Base-by-base conservation (phyloP, 2,329 filamentous ascomycete species). In the Thermothelomyces thermophilus region DNA sequence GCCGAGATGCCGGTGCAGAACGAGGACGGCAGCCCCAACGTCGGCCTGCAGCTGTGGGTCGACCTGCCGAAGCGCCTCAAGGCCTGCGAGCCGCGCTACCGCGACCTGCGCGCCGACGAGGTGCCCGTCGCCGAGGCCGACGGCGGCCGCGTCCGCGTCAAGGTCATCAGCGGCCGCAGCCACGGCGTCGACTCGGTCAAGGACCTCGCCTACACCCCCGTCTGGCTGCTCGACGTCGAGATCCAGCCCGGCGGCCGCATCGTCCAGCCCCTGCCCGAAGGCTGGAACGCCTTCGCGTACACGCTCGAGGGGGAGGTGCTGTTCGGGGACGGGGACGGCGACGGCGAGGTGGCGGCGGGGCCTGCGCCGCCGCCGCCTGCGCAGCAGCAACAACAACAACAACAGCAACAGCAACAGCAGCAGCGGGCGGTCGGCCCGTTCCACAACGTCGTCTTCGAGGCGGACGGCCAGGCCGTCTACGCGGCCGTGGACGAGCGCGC, bases 11-110 rank as follows among this genome's bases (percentile, higher is more conserved):
- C 91, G 9, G 78, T 80, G 48, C 81, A 89, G 6, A 20, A 22
- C 64, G 66, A 75, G 1, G 87, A 93, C 64, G 87, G 87, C 44
- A 79, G 74, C 50, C 73, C 84, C 52, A 95, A 90, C 66, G 77
- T 94, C 47, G 91, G 91, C 30, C 80, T 97, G 70, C 93, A 97
- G 72, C 76, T 97, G 19, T 97, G 93, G 91, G 90, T 97, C 41
- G 91, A 97, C 65, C 73, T 97, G 10, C 91, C 93, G 5, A 71
- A 81, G 62, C 69, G 84, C 33, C 75, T 96, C 48, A 97, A 97
- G 75, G 75, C 73, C 58, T 95, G 88, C 71, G 91, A 97, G 68
- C 91, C 91, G 33, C 80, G 91, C 40, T 97, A 97, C 69, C 86
- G 91, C 49, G 91, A 97, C 67, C 72, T 97, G 45, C 75, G 80